phyloP scores from a whole-genome alignment of 2,329 filamentous ascomycete genomes.

The Diaporthe velutina region DNA sequence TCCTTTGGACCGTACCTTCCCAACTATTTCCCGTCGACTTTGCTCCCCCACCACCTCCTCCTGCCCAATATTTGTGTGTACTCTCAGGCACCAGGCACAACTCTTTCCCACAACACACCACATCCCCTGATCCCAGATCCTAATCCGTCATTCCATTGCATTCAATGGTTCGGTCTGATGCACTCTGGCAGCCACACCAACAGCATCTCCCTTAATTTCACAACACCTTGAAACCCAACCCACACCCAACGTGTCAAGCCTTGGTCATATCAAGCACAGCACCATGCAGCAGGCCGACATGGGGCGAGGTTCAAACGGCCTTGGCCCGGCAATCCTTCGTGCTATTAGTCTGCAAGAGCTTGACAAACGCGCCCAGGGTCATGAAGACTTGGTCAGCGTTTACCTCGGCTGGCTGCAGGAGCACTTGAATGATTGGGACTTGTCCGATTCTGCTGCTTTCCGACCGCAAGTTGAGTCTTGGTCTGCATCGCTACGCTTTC shows the following conservation, averaged over 20 bases:
- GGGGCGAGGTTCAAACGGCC: background rate
- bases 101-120: background rate
- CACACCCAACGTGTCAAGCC: background rate
- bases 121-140: background rate
- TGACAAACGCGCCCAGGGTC: conserved; percentile 13
- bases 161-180: background rate
- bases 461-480: conserved; percentile 30
- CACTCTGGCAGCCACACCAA: background rate
- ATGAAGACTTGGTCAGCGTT: background rate
- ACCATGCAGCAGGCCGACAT: background rate
- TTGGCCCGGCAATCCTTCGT: background rate
- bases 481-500: conserved; percentile 27
- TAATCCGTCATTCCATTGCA: background rate
- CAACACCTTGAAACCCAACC: background rate
- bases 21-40: background rate
- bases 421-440: conserved; percentile 5
- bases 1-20: background rate
- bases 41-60: background rate
- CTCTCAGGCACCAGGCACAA: background rate
- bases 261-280: background rate
- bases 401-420: conserved; percentile 34
- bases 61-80: background rate
- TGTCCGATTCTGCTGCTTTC: background rate
- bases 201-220: background rate
- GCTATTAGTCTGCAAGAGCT: conserved; percentile 21